Base-by-base conservation (phyloP, 2,329 filamentous ascomycete genomes). In the Talaromyces sp. region DNA sequence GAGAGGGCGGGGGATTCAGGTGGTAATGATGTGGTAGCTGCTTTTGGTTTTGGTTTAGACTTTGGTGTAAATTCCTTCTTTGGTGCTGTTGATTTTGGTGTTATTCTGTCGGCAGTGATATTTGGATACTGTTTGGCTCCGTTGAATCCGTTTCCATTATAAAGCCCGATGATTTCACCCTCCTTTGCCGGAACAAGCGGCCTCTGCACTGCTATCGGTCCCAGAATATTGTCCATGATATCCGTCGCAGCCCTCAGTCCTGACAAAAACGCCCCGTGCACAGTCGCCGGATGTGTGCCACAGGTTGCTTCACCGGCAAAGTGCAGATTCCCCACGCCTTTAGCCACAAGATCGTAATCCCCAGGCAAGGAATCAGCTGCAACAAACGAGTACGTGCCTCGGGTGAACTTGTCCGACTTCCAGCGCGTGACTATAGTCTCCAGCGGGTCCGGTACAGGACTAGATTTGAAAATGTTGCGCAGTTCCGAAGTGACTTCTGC, bases 251-350 rank as follows among this genome's bases (percentile, higher is more conserved):
- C 95, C 56, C 95, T 88, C 6, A 99, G 81, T 2, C 95, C 96
- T 1, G 95, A 97, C 4, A 99, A 81, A 71, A 98, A 99, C 9
- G 95, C 96, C 6, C 95, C 95, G 68, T 99, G 95, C 0, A 99
- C 95, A 2, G 95, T 99, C 33, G 96, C 95, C 13, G 96, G 95
- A 72, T 99, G 93, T 0, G 92, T 96, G 54, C 91, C 92, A 68
- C 91, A 97, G 0, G 96, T 99, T 63, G 96, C 95, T 76, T 99
- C 95, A 55, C 95, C 95, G 17, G 93, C 95, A 75, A 99, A 99
- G 75, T 93, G 91, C 9, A 99, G 80, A 65, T 96, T 96, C 33
- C 92, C 93, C 33, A 97, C 82, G 0, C 90, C 81, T 55, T 85
- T 84, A 2, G 95, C 92, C 91, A 99, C 96, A 33, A 86, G 81